phyloP scores from a whole-genome alignment of 2,329 filamentous ascomycete genomes.

The Capronia americana region DNA sequence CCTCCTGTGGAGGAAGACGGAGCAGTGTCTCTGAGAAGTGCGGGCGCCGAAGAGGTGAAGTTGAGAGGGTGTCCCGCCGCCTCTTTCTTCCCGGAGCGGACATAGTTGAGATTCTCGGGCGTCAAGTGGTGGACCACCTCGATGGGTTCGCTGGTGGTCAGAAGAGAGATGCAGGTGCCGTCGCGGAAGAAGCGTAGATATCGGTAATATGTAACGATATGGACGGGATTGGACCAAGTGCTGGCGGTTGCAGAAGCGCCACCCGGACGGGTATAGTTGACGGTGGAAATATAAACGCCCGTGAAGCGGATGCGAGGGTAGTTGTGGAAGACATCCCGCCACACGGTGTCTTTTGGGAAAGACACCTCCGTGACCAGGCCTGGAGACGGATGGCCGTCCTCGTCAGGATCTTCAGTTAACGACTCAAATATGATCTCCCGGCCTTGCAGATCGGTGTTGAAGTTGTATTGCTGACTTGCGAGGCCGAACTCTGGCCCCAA shows the following conservation, averaged over 20 bases:
- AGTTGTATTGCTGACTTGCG: conserved; percentile 80
- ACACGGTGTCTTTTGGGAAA: conserved; percentile 48
- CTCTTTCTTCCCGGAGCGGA: conserved; percentile 40
- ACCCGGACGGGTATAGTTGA: conserved; percentile 90
- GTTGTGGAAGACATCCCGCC: conserved; percentile 74
- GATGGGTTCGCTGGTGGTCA: conserved; percentile 80
- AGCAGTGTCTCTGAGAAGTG: conserved; percentile 40
- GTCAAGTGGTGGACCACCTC: conserved; percentile 87
- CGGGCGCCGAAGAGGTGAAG: conserved; percentile 29
- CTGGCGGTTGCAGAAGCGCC: conserved; percentile 72
- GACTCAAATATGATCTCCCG: conserved; percentile 33
- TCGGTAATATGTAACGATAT: conserved; percentile 97
- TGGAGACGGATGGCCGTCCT: conserved; percentile 39
- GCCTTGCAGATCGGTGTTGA: conserved; percentile 66
- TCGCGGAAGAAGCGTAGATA: conserved; percentile 95
- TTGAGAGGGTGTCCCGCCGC: conserved; percentile 27
- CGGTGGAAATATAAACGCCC: conserved; percentile 93
- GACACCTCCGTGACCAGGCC: conserved; percentile 36
- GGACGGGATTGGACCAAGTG: conserved; percentile 81
- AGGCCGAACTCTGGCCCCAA: conserved; percentile 77
- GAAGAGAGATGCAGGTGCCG: conserved; percentile 78
- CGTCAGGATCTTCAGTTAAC: conserved; percentile 41
- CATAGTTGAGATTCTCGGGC: conserved; percentile 66
- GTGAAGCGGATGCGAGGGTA: conserved; percentile 91
- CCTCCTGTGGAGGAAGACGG: conserved; percentile 47